phyloP scores from a whole-genome alignment of 148 eudicot genomes.

The Linanthus parryae region DNA sequence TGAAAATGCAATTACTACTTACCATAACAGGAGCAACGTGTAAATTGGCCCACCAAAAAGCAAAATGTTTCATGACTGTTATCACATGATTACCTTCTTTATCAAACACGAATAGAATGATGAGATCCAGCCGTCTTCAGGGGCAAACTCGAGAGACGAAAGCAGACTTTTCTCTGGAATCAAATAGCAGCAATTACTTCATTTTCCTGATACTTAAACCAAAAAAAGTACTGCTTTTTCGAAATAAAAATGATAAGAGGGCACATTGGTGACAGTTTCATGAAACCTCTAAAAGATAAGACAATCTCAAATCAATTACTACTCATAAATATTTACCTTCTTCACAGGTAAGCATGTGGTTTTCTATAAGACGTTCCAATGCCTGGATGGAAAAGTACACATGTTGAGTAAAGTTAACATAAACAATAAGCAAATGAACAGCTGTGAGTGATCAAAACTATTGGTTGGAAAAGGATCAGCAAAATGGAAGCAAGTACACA shows the following conservation, averaged over 20 bases:
- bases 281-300: not conserved
- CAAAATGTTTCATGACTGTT: not conserved
- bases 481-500: no score
- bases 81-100: conserved; percentile 56
- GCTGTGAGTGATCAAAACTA: not conserved
- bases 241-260: not conserved
- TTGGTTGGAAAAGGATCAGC: not conserved
- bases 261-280: not conserved
- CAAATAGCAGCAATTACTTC: no score
- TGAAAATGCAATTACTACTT: not conserved
- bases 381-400: conserved; percentile 39
- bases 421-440: not conserved
- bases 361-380: conserved; percentile 86
- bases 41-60: not conserved
- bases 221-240: no score
- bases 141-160: conserved; percentile 61
- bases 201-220: no score
- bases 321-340: conserved; percentile 54
- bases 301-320: conserved; percentile 1
- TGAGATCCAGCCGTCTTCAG: conserved; percentile 84
- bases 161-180: conserved; percentile 67
- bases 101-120: conserved; percentile 84
- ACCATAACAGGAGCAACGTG: no score
- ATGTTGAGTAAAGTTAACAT: not conserved
- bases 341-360: conserved; percentile 92